Percentiles rank a stretch among this genome's conserved stretches.
These are phyloP conservation scores for Eremomyces bilateralis DNA, from an alignment of 495 filamentous ascomycete species.

Conservation along the genomic window DNA sequence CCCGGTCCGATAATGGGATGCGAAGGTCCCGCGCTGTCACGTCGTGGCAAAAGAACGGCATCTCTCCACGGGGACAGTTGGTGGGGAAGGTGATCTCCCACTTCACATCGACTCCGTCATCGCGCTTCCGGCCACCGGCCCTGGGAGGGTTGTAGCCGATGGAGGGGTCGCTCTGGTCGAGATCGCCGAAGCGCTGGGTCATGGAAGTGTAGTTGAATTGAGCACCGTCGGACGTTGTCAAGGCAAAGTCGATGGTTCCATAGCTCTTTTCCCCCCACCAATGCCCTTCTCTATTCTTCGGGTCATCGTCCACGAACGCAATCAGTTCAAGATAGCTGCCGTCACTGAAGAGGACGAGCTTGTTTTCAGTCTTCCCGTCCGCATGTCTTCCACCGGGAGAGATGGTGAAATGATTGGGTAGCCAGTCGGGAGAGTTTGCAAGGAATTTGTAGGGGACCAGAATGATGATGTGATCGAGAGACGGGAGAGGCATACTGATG, in stretches of 20 bases:
- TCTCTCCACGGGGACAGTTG: conserved; percentile 8
- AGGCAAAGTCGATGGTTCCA: conserved; percentile 31
- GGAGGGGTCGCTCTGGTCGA: conserved; percentile 4
- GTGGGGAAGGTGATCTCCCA: conserved; percentile 30
- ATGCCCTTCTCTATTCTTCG: conserved; percentile 20
- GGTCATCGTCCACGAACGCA: conserved; percentile 30
- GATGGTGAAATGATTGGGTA: conserved; percentile 30
- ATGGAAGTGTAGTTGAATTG: conserved; percentile 9
- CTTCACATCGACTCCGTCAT: conserved; percentile 24
- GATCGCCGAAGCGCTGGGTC: conserved; percentile 12
- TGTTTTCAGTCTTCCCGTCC: conserved; percentile 32
- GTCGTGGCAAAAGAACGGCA: conserved; percentile 38
- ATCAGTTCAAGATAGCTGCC: conserved; percentile 38
- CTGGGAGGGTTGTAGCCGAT: conserved; percentile 22
- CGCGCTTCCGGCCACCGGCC: conserved; percentile 22
- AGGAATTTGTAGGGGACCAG: conserved; percentile 26
- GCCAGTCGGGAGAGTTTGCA: conserved; percentile 22
- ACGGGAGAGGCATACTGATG: too few relatives aligned
- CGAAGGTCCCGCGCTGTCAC: conserved; percentile 24
- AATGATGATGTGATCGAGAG: conserved; percentile 36
- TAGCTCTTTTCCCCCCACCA: conserved; percentile 27
- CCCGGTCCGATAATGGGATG: conserved; percentile 19
- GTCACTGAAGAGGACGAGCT: conserved; percentile 31
- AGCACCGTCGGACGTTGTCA: conserved; percentile 17
- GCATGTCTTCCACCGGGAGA: conserved; percentile 30